Percentiles rank a stretch among this genome's conserved stretches.
Conservation (phyloP, 192 early-diverging fungal genomes). For the Dimargaris verticillata region DNA sequence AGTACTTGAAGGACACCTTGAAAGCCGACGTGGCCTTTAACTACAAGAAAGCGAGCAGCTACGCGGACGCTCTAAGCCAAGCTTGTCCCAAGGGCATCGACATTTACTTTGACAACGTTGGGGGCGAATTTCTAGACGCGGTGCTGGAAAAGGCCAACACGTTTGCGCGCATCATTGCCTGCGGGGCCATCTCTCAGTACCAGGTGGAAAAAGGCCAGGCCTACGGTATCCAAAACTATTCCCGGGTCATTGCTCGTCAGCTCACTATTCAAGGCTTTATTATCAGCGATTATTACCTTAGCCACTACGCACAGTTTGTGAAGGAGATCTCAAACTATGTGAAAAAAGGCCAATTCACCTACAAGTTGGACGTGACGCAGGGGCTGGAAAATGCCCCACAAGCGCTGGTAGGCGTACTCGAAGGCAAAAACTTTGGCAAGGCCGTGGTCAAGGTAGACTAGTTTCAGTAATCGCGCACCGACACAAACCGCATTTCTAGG, state of each 20-base stretch:
- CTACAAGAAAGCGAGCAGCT: slow-evolving; percentile 62
- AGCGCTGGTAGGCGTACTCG: slow-evolving; percentile 41
- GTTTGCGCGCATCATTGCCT: slow-evolving; percentile 48
- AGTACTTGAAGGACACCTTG: slow-evolving; percentile 38
- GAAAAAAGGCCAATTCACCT: slow-evolving; percentile 40
- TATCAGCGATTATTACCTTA: slow-evolving; percentile 27
- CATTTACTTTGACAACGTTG: slow-evolving; percentile 75
- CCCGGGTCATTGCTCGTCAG: slow-evolving; percentile 33
- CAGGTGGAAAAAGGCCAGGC: slow-evolving; percentile 26
- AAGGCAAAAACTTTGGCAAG: slow-evolving; percentile 58
- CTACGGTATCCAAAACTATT: slow-evolving; percentile 42
- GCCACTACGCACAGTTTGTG: slow-evolving; percentile 33
- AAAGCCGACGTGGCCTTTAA: slow-evolving; percentile 81
- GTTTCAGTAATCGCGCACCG: no score
- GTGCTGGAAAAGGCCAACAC: slow-evolving; percentile 44
- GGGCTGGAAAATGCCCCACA: slow-evolving; percentile 49
- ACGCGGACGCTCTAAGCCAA: slow-evolving; percentile 31
- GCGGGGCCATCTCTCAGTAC: slow-evolving; percentile 63
- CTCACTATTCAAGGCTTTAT: slow-evolving; percentile 51
- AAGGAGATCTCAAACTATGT: slow-evolving; percentile 37
- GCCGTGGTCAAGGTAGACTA: slow-evolving; percentile 28
- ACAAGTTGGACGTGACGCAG: slow-evolving; percentile 34
- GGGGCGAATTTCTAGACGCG: slow-evolving; percentile 62
- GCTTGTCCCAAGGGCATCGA: slow-evolving; percentile 67
- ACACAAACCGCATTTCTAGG: no score